These are phyloP conservation scores for Pythium guiyangense DNA, from an alignment of 352 stramenopile species.

Conservation along the genomic window DNA sequence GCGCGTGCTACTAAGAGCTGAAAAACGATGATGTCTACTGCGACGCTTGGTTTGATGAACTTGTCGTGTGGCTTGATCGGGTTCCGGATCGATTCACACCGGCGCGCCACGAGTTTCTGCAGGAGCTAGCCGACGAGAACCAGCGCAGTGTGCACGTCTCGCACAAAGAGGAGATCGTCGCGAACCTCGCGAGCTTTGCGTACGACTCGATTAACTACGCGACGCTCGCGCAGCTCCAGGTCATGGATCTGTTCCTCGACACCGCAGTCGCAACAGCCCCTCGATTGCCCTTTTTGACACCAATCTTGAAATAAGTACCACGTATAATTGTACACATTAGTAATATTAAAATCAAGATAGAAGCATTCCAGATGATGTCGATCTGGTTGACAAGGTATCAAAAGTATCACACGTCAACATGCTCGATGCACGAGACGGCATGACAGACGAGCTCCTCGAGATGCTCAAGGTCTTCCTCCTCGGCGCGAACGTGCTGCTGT, in stretches of 20 bases:
- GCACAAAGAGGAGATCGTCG: conserved; percentile 69
- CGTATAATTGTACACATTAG: too few species aligned
- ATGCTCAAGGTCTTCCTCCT: conserved; percentile 58
- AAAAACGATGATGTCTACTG: too few species aligned
- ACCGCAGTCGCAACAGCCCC: too few species aligned
- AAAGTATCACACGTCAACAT: conserved; percentile 11
- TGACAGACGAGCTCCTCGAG: conserved; percentile 32
- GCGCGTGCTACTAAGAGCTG: too few species aligned
- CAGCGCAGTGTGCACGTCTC: conserved; percentile 49
- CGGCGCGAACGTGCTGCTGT: conserved; percentile 54
- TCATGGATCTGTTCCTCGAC: conserved; percentile 79
- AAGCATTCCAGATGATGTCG: too few species aligned
- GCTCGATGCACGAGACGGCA: background rate
- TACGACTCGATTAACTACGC: conserved; percentile 86
- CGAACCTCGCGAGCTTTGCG: conserved; percentile 79
- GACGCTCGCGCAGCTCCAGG: conserved; percentile 40
- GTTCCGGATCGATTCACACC: conserved; percentile 79
- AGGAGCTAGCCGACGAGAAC: conserved; percentile 73
- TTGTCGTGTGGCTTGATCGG: conserved; percentile 73
- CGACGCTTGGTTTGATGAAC: conserved; percentile 9
- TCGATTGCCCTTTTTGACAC: background rate
- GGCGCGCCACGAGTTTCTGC: conserved; percentile 71
- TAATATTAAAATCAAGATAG: too few species aligned
- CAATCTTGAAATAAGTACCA: conserved; percentile 1
- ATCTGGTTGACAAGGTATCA: too few species aligned